phyloP scores from a whole-genome alignment of 164 flowering plant genomes.

The Chloranthus sessilifolius region DNA sequence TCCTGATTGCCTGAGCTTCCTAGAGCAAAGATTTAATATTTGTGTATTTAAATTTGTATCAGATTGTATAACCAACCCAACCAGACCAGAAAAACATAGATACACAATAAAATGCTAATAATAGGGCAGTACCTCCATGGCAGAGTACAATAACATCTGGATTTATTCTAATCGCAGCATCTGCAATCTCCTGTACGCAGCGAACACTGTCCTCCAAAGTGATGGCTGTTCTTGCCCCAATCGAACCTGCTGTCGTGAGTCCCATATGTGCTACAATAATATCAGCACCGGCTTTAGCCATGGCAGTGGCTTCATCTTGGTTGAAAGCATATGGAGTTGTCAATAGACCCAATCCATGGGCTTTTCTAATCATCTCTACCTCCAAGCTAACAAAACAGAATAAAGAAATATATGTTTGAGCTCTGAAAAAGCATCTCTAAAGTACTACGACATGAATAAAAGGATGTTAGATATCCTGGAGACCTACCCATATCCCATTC shows the following conservation, averaged over 20 bases:
- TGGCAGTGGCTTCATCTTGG: constrained; percentile 64
- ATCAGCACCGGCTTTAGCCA: constrained; percentile 97
- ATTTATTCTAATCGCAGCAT: constrained; percentile 74
- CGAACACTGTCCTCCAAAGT: constrained; percentile 75
- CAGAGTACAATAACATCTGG: constrained; percentile 74
- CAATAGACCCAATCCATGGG: constrained; percentile 79
- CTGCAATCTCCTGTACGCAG: constrained; percentile 85
- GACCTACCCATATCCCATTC: constrained; percentile 91
- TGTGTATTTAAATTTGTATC: no score
- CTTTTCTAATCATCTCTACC: constrained; percentile 84
- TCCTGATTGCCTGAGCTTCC: no score
- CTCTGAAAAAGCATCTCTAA: no score
- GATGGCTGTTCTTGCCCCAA: constrained; percentile 87
- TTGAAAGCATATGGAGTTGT: constrained; percentile 97
- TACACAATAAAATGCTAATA: neutral
- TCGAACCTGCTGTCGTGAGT: constrained; percentile 87
- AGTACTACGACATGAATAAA: neutral
- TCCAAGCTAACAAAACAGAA: constrained; percentile 54
- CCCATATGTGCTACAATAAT: constrained; percentile 98
- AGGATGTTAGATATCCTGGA: neutral
- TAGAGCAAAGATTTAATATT: no score
- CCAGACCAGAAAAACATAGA: no score
- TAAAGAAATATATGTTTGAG: constrained; percentile 6
- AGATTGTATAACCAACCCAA: no score
- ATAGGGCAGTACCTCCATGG: constrained; percentile 71